phyloP scores from a whole-genome alignment of 495 filamentous ascomycete genomes.

The Stereocaulon alpinum region DNA sequence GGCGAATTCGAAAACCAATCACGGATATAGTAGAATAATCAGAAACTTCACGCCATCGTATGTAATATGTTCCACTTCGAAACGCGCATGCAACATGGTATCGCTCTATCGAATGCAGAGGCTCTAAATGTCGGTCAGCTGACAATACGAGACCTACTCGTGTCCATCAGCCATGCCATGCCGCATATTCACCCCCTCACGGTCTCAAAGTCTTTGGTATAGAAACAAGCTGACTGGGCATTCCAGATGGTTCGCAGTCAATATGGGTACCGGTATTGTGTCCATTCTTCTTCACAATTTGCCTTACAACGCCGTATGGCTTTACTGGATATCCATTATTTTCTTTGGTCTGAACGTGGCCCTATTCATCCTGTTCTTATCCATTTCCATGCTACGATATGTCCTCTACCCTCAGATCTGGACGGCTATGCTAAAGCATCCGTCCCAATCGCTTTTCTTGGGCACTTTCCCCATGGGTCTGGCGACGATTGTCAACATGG shows the following conservation, averaged over 20 bases:
- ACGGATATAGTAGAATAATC: conserved; percentile 12
- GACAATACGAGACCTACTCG: background rate
- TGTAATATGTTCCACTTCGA: background rate
- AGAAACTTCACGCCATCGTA: conserved; percentile 19
- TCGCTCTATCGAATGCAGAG: background rate
- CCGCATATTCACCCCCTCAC: background rate
- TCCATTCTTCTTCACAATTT: conserved; percentile 49
- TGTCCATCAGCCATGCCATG: background rate
- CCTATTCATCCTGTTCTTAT: conserved; percentile 36
- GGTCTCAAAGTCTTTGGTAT: background rate
- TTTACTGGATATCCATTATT: conserved; percentile 43
- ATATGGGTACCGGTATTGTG: conserved; percentile 57
- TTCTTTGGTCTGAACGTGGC: conserved; percentile 46
- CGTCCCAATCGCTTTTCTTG: conserved; percentile 50
- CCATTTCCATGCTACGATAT: conserved; percentile 45
- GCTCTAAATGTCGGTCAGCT: background rate
- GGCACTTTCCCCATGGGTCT: conserved; percentile 55
- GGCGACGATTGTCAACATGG: conserved; percentile 52
- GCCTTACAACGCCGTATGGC: conserved; percentile 44
- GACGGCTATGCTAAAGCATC: conserved; percentile 45
- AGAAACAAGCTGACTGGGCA: background rate
- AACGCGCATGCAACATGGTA: too few species aligned
- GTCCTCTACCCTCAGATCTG: conserved; percentile 48
- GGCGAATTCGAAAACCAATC: background rate
- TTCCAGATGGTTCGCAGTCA: conserved; percentile 41